Evolutionary conservation across 306 rosid genomes (phyloP).

Genomic region (Sesbania bispinosa): DNA sequence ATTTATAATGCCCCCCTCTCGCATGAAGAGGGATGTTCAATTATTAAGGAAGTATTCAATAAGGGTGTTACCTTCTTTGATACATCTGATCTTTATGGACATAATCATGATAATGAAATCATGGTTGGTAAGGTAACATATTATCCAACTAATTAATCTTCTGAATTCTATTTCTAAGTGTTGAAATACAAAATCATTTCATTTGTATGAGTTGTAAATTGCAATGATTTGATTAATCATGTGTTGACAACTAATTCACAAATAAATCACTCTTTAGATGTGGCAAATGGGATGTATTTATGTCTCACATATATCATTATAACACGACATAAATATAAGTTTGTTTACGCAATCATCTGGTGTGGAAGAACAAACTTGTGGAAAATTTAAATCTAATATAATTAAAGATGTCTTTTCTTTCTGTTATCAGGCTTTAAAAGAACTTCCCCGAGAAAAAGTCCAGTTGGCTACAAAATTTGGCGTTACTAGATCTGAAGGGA

Average conservation of each 20-base stretch:
- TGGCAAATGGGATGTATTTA: not conserved
- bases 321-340: not conserved
- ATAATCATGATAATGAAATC: conserved; percentile 59
- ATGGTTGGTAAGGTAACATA: conserved; percentile 65
- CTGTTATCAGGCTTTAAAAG: conserved; percentile 56
- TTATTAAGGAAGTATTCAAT: conserved; percentile 61
- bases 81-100: conserved; percentile 64
- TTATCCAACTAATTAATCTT: not conserved
- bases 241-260: not conserved
- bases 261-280: not conserved
- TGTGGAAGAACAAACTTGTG: too few species aligned
- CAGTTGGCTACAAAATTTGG: conserved; percentile 81
- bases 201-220: not conserved
- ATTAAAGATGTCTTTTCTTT: conserved; percentile 8
- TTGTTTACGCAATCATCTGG: not conserved
- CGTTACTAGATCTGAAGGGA: not conserved
- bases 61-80: conserved; percentile 73
- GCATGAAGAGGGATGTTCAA: conserved; percentile 59
- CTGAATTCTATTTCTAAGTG: not conserved
- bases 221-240: not conserved
- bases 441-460: conserved; percentile 61
- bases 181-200: not conserved
- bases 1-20: conserved; percentile 57
- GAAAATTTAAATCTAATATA: too few species aligned
- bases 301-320: not conserved